Percentiles rank a stretch among this genome's conserved stretches.
Conservation (phyloP, 768 basidiomycete genomes). For the Dacryopinax spathularia region DNA sequence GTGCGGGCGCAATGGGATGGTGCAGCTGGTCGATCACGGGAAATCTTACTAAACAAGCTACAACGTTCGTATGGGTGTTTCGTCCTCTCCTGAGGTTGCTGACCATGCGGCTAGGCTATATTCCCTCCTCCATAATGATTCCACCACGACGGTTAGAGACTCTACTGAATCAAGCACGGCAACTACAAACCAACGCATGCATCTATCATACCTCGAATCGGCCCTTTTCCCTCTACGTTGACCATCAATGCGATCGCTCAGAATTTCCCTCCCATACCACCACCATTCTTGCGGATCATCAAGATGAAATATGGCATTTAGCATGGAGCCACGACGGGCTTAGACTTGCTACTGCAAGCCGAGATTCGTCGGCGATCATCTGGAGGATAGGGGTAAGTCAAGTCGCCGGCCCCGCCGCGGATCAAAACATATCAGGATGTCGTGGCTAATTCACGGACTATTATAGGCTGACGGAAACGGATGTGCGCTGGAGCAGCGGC, state of each 20-base stretch:
- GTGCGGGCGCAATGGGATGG: slow-evolving; percentile 82
- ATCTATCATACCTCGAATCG: slow-evolving; percentile 61
- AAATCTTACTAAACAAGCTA: slow-evolving; percentile 55
- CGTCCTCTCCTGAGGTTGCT: not conserved
- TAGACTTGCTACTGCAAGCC: slow-evolving; percentile 75
- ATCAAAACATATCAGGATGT: not conserved
- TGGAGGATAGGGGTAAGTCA: slow-evolving; percentile 68
- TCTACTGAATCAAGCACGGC: slow-evolving; percentile 70
- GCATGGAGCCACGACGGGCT: slow-evolving; percentile 87
- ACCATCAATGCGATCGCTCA: slow-evolving; percentile 68
- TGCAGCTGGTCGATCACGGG: slow-evolving; percentile 62
- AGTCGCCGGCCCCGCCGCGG: slow-evolving; percentile 1
- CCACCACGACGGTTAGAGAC: slow-evolving; percentile 77
- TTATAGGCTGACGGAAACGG: slow-evolving; percentile 38
- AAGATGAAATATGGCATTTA: slow-evolving; percentile 89
- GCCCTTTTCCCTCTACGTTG: slow-evolving; percentile 71
- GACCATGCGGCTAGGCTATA: slow-evolving; percentile 44
- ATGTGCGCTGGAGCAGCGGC: slow-evolving; percentile 42
- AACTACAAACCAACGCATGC: slow-evolving; percentile 66
- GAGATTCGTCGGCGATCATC: slow-evolving; percentile 75
- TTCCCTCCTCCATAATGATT: slow-evolving; percentile 85
- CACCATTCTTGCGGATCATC: slow-evolving; percentile 70
- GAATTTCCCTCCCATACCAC: slow-evolving; percentile 79
- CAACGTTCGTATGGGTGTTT: slow-evolving; percentile 43
- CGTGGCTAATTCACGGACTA: slow-evolving; percentile 6